phyloP scores from a whole-genome alignment of 2,329 filamentous ascomycete genomes.

The Biscogniauxia marginata region DNA sequence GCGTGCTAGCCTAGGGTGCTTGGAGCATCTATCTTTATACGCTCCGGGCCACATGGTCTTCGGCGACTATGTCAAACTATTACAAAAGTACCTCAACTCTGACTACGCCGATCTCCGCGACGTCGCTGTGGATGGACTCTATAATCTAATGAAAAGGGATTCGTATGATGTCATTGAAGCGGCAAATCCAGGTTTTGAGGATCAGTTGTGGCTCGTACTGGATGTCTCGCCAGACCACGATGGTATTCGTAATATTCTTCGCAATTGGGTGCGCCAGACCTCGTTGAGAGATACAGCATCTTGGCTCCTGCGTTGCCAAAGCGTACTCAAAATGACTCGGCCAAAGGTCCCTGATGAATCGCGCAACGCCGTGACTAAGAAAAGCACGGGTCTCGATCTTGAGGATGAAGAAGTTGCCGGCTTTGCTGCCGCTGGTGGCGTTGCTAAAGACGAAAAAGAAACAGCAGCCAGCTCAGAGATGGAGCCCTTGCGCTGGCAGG shows the following conservation, averaged over 20 bases:
- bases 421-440: constrained; percentile 74
- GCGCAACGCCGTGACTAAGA: constrained; percentile 43
- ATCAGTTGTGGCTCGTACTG: constrained; percentile 86
- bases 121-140: constrained; percentile 81
- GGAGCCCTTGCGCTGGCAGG: constrained; percentile 92
- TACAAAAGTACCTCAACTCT: constrained; percentile 77
- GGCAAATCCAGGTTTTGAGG: constrained; percentile 77
- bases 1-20: constrained; percentile 74
- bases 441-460: constrained; percentile 52
- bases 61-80: constrained; percentile 72
- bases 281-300: constrained; percentile 72
- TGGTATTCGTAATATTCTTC: constrained; percentile 81
- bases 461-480: constrained; percentile 60
- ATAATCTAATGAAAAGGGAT: constrained; percentile 93
- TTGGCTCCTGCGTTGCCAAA: constrained; percentile 91
- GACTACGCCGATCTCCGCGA: constrained; percentile 68
- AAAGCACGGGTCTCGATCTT: constrained; percentile 67
- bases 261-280: constrained; percentile 92
- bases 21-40: constrained; percentile 90
- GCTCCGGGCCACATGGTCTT: constrained; percentile 87
- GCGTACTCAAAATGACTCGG: constrained; percentile 83
- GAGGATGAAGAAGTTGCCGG: constrained; percentile 96
- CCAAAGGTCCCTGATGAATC: constrained; percentile 59
- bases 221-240: constrained; percentile 75
- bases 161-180: constrained; percentile 77